Evolutionary conservation across 306 rosid species (phyloP).

Genomic region (Begonia fuchsioides): DNA sequence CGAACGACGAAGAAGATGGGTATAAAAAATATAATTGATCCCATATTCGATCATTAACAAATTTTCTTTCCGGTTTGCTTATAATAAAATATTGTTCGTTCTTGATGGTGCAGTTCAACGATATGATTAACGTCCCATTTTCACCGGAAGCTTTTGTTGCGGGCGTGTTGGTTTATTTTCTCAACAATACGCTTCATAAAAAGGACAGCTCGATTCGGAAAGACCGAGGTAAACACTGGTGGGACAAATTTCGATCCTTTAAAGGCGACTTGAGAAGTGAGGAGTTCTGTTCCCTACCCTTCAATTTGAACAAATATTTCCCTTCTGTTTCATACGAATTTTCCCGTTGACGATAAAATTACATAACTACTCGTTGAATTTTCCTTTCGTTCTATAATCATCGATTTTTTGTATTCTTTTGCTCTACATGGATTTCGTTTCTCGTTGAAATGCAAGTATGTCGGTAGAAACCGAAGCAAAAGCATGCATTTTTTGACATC

Average conservation of each 20-base stretch:
- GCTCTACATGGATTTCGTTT: no score
- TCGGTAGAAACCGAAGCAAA: no score
- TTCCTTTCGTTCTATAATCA: no score
- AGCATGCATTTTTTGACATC: no score
- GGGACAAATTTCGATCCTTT: slow-evolving; percentile 81
- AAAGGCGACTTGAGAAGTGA: slow-evolving; percentile 74
- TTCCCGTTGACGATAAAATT: background rate
- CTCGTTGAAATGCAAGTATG: no score
- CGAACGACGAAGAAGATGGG: slow-evolving; percentile 74
- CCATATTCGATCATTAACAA: background rate
- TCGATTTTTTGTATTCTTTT: no score
- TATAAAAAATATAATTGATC: slow-evolving; percentile 13
- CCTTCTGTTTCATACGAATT: slow-evolving; percentile 43
- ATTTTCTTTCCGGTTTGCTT: background rate
- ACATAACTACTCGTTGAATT: background rate
- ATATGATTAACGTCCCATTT: slow-evolving; percentile 80
- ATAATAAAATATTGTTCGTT: background rate
- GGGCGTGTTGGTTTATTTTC: slow-evolving; percentile 64
- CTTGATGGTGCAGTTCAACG: slow-evolving; percentile 61
- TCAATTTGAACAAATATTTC: slow-evolving; percentile 88
- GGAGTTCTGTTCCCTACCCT: slow-evolving; percentile 88
- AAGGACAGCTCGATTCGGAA: slow-evolving; percentile 44
- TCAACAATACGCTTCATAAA: slow-evolving; percentile 74
- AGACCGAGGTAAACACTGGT: slow-evolving; percentile 96
- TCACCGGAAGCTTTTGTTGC: slow-evolving; percentile 92